Conservation (phyloP, 2,329 filamentous ascomycete species). For the Furcasterigmium furcatum region DNA sequence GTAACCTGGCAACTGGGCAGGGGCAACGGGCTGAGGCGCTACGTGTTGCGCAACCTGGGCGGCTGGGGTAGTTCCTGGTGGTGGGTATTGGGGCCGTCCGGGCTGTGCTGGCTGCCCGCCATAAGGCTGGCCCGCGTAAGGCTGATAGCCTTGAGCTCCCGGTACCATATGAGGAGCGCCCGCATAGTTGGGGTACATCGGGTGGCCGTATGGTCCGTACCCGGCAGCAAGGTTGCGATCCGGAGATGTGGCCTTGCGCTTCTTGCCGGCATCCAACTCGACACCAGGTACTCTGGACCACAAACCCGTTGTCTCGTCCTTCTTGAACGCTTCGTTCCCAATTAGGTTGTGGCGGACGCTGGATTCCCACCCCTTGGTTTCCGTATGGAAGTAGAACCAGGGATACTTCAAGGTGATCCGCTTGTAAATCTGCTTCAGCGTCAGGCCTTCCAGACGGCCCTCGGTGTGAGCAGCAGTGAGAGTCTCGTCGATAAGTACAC, state of each 20-base stretch:
- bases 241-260: constrained; percentile 52
- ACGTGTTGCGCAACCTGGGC: constrained; percentile 8
- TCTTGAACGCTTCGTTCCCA: constrained; percentile 58
- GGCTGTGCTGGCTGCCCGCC: constrained; percentile 11
- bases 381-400: constrained; percentile 57
- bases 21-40: constrained; percentile 18
- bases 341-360: constrained; percentile 63
- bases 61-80: constrained; percentile 8
- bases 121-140: constrained; percentile 25
- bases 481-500: constrained; percentile 58
- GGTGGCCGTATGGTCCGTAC: constrained; percentile 21
- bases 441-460: constrained; percentile 42
- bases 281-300: constrained; percentile 58
- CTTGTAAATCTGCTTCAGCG: constrained; percentile 62
- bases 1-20: constrained; percentile 19
- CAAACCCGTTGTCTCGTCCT: constrained; percentile 51
- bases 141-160: constrained; percentile 27
- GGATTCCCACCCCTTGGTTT: constrained; percentile 64
- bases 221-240: constrained; percentile 39
- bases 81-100: constrained; percentile 12
- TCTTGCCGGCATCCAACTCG: constrained; percentile 58
- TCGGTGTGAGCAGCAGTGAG: constrained; percentile 50
- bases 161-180: constrained; percentile 27
- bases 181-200: constrained; percentile 20
- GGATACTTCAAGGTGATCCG: constrained; percentile 55